These are phyloP conservation scores for Neurospora sublineolata DNA, from an alignment of 495 filamentous ascomycete species.

Conservation along the genomic window DNA sequence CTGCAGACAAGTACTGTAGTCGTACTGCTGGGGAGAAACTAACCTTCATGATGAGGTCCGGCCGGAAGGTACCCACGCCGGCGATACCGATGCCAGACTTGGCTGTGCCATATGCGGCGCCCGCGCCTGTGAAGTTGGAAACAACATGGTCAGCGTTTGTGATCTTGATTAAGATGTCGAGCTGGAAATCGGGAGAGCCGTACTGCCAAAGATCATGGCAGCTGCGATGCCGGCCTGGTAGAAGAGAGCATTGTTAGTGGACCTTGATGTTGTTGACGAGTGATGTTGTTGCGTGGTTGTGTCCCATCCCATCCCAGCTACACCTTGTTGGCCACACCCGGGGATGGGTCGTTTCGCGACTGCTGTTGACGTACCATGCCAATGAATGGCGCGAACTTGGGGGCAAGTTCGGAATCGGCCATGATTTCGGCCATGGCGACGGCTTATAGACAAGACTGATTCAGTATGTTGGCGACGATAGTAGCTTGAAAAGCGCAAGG, in stretches of 20 bases:
- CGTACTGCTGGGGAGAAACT: neutral
- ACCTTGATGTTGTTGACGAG: constrained; percentile 4
- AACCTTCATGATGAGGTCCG: constrained; percentile 98
- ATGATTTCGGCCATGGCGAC: constrained; percentile 32
- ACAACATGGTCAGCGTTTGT: constrained; percentile 16
- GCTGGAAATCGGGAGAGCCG: constrained; percentile 20
- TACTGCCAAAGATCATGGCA: constrained; percentile 95
- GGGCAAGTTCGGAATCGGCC: constrained; percentile 58
- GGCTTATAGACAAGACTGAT: neutral
- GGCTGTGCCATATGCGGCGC: constrained; percentile 93
- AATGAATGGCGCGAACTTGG: constrained; percentile 93
- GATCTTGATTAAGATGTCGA: neutral
- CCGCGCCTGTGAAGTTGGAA: constrained; percentile 49
- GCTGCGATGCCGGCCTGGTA: constrained; percentile 72
- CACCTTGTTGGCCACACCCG: neutral
- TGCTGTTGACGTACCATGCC: constrained; percentile 64
- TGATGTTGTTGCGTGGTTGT: constrained; percentile 22
- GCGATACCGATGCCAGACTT: constrained; percentile 96
- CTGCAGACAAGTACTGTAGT: neutral
- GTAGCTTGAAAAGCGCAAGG: neutral
- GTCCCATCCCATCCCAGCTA: neutral
- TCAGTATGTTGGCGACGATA: neutral
- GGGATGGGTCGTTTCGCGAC: constrained; percentile 1
- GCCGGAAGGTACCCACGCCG: constrained; percentile 82
- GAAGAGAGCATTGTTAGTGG: constrained; percentile 25